These are phyloP conservation scores for Pezicula carpinea DNA, from an alignment of 2,329 filamentous ascomycete species.

Conservation along the genomic window DNA sequence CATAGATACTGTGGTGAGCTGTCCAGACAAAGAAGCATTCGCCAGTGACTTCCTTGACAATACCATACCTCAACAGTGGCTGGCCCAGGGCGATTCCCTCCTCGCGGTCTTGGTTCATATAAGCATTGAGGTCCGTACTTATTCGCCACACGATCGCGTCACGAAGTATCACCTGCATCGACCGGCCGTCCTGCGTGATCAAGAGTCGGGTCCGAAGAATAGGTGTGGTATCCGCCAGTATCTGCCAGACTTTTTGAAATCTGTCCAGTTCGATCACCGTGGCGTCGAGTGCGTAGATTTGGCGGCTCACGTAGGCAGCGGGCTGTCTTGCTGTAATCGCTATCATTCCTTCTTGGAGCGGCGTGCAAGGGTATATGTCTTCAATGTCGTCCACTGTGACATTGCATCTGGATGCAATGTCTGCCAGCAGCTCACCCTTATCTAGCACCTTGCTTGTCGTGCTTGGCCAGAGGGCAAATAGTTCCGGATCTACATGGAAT, in stretches of 20 bases:
- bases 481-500: neutral
- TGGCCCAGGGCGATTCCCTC: slow-evolving; percentile 2
- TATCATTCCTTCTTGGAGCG: slow-evolving; percentile 48
- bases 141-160: neutral
- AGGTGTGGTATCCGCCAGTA: neutral
- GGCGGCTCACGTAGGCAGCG: slow-evolving; percentile 29
- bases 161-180: neutral
- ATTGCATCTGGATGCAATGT: slow-evolving; percentile 11
- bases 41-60: slow-evolving; percentile 3
- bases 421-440: neutral
- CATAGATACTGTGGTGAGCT: slow-evolving; percentile 47
- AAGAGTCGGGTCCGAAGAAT: slow-evolving; percentile 2
- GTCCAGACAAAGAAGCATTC: slow-evolving; percentile 37
- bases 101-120: neutral
- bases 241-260: slow-evolving; percentile 20
- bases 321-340: slow-evolving; percentile 25
- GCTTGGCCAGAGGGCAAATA: slow-evolving; percentile 1
- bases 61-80: slow-evolving; percentile 3
- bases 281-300: slow-evolving; percentile 10
- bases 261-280: slow-evolving; percentile 9
- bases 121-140: slow-evolving; percentile 1
- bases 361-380: slow-evolving; percentile 7
- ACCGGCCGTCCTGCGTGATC: neutral
- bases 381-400: slow-evolving; percentile 29
- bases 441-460: neutral